Conservation (phyloP, 2,329 filamentous ascomycete species). For the Aaosphaeria arxii region DNA sequence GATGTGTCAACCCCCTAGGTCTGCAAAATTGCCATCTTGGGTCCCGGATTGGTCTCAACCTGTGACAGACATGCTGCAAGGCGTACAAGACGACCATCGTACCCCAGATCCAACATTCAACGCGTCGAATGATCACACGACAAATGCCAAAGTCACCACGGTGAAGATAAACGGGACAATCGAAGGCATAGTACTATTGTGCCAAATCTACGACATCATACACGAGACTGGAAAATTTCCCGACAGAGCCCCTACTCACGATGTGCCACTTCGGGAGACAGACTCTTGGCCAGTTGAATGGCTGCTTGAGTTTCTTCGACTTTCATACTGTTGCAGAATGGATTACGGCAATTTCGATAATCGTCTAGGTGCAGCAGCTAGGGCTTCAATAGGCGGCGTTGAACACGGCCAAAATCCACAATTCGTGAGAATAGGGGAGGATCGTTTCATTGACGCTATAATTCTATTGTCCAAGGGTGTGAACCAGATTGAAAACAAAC, state of each 20-base stretch:
- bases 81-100: conserved; percentile 7
- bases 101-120: conserved; percentile 6
- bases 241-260: not conserved
- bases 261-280: not conserved
- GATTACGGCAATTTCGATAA: conserved; percentile 2
- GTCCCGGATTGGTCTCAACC: conserved; percentile 5
- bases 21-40: not conserved
- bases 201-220: not conserved
- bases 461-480: too few species aligned
- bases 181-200: not conserved
- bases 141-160: not conserved
- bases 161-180: not conserved
- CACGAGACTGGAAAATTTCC: not conserved
- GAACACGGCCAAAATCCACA: not conserved
- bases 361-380: conserved; percentile 3
- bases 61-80: conserved; percentile 8
- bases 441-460: not conserved
- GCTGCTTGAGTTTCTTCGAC: not conserved
- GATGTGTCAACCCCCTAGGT: conserved; percentile 3
- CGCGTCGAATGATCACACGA: not conserved
- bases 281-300: not conserved
- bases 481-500: too few species aligned
- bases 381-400: not conserved
- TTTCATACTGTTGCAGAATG: not conserved
- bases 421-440: not conserved